These are phyloP conservation scores for Oryza longistaminata DNA, from an alignment of 176 grass and related monocot genomes.

Conservation along the genomic window DNA sequence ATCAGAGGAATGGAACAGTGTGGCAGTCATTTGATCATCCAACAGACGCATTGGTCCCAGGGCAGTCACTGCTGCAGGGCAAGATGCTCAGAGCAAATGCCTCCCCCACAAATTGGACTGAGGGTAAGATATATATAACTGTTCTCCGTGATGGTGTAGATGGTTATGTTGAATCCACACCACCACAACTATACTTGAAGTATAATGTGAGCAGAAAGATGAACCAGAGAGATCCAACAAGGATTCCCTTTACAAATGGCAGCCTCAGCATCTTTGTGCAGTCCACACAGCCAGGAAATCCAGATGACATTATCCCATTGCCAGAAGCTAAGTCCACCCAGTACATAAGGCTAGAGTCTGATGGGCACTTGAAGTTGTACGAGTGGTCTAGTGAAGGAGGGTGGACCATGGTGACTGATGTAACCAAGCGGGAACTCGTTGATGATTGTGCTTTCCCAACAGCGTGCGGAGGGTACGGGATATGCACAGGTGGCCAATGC, in stretches of 20 bases:
- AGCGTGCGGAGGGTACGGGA: conserved; percentile 31
- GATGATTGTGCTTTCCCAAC: conserved; percentile 44
- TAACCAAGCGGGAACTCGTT: conserved; percentile 20
- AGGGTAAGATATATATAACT: neutral
- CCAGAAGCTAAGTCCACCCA: conserved; percentile 23
- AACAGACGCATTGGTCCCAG: neutral
- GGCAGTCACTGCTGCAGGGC: conserved; percentile 4
- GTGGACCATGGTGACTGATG: conserved; percentile 36
- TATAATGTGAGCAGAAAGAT: no score
- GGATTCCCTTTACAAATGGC: neutral
- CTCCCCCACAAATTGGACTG: conserved; percentile 19
- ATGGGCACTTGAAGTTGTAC: conserved; percentile 47
- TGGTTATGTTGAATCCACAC: conserved; percentile 17
- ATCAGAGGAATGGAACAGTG: neutral
- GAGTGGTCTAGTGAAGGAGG: conserved; percentile 20
- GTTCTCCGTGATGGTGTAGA: neutral
- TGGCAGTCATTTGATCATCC: conserved; percentile 16
- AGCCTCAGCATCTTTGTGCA: neutral
- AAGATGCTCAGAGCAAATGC: neutral
- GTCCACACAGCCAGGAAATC: neutral
- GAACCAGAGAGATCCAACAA: neutral
- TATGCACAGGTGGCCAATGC: conserved; percentile 55
- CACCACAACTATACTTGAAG: conserved; percentile 1
- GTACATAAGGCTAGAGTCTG: conserved; percentile 45
- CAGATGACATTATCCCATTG: neutral